Evolutionary conservation across 2,329 filamentous ascomycete species (phyloP), one percentile per base, ranked within the genome.

Genomic region (Myriosclerotinia curreyana): DNA sequence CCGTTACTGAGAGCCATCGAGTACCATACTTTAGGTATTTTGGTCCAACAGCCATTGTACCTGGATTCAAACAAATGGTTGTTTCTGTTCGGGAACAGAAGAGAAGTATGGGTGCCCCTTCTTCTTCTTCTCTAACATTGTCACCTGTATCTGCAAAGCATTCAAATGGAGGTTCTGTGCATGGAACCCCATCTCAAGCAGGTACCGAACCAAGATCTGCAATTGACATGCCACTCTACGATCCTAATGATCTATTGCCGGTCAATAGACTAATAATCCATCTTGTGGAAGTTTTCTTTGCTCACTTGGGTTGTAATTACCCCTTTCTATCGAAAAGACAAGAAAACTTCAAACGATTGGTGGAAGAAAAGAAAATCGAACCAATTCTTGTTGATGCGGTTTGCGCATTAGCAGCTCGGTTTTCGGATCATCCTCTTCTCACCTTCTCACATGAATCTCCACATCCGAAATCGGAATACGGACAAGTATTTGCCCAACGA

Each of bases 21-120:
- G 90, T 96, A 68, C 92, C 92, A 0, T 96, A 95, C 74, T 96
- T 96, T 71, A 83, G 92, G 66, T 96, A 95, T 76, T 95, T 96
- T 74, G 92, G 92, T 0, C 91, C 91, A 0, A 96, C 92, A 0
- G 92, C 92, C 67, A 96, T 96, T 72, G 91, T 95, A 60, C 92
- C 92, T 1, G 92, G 92, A 28, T 96, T 92, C 78, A 96, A 96
- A 76, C 91, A 96, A 75, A 96, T 96, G 91, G 90, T 96, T 34
- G 87, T 90, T 65, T 87, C 89, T 62, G 85, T 93, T 38, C 83
- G 87, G 65, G 86, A 89, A 66, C 80, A 86, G 65, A 82, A 86
- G 31, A 82, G 82, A 31, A 86, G 86, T 60, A 82, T 80, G 20
- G 71, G 71, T n/a, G 66, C 71, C 28, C 66, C 44, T 28, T 73